A percentile compares a stretch with the other conserved stretches of the same genome.
phyloP scores from a whole-genome alignment of 805 yeast species.

The Tetrapisispora iriomotensis region DNA sequence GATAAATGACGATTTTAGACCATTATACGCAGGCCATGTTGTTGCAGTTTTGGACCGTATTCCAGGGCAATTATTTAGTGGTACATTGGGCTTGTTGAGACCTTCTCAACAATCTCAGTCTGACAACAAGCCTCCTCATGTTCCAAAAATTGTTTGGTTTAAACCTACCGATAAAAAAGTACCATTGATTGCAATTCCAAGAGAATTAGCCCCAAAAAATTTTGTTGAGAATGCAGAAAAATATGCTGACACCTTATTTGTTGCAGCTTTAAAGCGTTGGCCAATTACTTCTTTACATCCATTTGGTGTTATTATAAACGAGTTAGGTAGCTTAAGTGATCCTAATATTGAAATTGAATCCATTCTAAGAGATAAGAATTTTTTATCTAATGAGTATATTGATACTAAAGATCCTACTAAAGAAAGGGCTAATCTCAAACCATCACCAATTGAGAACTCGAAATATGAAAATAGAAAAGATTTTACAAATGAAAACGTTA shows the following conservation, averaged over 20 bases:
- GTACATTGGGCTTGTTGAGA: conserved; percentile 85
- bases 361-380: conserved; percentile 78
- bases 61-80: conserved; percentile 92
- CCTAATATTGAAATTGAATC: conserved; percentile 76
- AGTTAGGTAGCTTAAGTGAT: conserved; percentile 72
- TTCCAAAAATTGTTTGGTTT: conserved; percentile 88
- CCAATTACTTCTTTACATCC: conserved; percentile 98
- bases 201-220: conserved; percentile 94
- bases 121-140: conserved; percentile 18
- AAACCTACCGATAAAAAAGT: conserved; percentile 97
- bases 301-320: conserved; percentile 85
- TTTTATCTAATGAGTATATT: conserved; percentile 72
- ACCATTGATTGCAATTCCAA: conserved; percentile 97
- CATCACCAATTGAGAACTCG: conserved; percentile 15
- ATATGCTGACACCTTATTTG: conserved; percentile 73
- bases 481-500: conserved; percentile 21
- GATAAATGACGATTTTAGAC: conserved; percentile 84
- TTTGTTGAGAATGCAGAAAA: conserved; percentile 86
- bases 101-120: conserved; percentile 85
- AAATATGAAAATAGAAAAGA: conserved; percentile 12
- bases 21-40: conserved; percentile 94
- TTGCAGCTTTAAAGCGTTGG: conserved; percentile 96
- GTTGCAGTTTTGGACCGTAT: conserved; percentile 97
- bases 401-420: conserved; percentile 30
- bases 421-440: conserved; percentile 23